phyloP scores from a whole-genome alignment of 257 asterid genomes.

The Solanum okadae region DNA sequence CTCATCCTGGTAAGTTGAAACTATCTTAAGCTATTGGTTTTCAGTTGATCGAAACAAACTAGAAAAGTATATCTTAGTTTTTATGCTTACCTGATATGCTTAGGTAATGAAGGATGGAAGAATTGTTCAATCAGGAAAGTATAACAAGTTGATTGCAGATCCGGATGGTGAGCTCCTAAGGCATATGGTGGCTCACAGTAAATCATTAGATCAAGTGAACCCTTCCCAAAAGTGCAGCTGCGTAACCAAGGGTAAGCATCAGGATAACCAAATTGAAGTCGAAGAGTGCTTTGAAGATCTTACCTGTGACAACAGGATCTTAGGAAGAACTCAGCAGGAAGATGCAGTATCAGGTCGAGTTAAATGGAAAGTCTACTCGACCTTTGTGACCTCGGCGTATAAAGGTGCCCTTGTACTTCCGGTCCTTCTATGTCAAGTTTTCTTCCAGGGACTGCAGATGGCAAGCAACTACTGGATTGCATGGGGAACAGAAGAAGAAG shows the following conservation, averaged over 20 bases:
- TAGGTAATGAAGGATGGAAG: constrained; percentile 73
- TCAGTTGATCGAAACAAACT: background rate
- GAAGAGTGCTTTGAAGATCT: constrained; percentile 31
- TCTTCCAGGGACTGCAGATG: constrained; percentile 72
- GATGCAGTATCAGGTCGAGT: constrained; percentile 62
- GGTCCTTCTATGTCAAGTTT: constrained; percentile 56
- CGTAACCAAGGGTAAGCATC: constrained; percentile 10
- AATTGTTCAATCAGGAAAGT: constrained; percentile 65
- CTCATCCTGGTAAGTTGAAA: constrained; percentile 54
- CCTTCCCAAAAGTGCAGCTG: constrained; percentile 16
- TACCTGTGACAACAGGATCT: constrained; percentile 16
- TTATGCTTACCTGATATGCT: background rate
- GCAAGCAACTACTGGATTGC: constrained; percentile 89
- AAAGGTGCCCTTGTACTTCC: constrained; percentile 68
- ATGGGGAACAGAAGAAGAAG: constrained; percentile 62
- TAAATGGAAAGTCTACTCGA: constrained; percentile 69
- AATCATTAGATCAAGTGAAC: constrained; percentile 46
- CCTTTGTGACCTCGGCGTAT: constrained; percentile 62
- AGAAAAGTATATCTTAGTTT: background rate
- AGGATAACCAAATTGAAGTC: constrained; percentile 20
- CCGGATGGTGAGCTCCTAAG: constrained; percentile 46
- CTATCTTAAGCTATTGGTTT: background rate
- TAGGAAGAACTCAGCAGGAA: constrained; percentile 28
- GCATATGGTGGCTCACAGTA: constrained; percentile 58
- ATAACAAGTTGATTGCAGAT: constrained; percentile 48